phyloP scores from a whole-genome alignment of 2,329 filamentous ascomycete genomes.

The Aspergillus jensenii region DNA sequence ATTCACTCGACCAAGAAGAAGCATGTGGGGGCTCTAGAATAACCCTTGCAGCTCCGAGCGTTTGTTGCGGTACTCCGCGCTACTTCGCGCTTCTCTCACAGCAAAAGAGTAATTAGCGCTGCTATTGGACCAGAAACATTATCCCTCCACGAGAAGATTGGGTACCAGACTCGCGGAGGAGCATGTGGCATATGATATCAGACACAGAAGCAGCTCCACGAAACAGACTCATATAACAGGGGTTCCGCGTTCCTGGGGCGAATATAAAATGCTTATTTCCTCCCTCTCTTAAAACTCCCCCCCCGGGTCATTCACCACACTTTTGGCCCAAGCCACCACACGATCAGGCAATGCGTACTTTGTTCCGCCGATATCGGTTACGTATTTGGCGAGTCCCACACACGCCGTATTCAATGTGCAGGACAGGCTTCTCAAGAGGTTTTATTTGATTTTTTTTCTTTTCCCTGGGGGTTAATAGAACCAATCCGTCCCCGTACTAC shows the following conservation, averaged over 20 bases:
- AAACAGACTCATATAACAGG: constrained; percentile 9
- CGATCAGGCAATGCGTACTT: background rate
- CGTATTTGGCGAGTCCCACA: background rate
- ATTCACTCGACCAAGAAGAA: background rate
- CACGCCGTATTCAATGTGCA: background rate
- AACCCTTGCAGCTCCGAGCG: background rate
- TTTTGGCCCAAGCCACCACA: background rate
- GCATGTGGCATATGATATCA: constrained; percentile 21
- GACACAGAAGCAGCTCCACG: constrained; percentile 10
- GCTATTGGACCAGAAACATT: constrained; percentile 32
- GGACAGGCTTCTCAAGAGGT: background rate
- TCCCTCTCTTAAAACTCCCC: constrained; percentile 13
- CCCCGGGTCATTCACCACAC: background rate
- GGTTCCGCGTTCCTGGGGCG: constrained; percentile 21
- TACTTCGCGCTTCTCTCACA: background rate
- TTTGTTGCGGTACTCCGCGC: background rate
- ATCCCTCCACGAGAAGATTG: constrained; percentile 17
- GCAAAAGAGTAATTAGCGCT: background rate
- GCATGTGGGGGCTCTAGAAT: constrained; percentile 6
- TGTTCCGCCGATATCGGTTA: background rate
- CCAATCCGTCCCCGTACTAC: constrained; percentile 16
- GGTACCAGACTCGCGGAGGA: constrained; percentile 7
- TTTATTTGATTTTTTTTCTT: constrained; percentile 2
- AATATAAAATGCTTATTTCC: constrained; percentile 28
- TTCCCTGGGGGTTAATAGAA: constrained; percentile 6